A percentile compares a stretch with the other conserved stretches of the same genome.
Conservation (phyloP, 345 rosid species). For the Lumnitzera racemosa region DNA sequence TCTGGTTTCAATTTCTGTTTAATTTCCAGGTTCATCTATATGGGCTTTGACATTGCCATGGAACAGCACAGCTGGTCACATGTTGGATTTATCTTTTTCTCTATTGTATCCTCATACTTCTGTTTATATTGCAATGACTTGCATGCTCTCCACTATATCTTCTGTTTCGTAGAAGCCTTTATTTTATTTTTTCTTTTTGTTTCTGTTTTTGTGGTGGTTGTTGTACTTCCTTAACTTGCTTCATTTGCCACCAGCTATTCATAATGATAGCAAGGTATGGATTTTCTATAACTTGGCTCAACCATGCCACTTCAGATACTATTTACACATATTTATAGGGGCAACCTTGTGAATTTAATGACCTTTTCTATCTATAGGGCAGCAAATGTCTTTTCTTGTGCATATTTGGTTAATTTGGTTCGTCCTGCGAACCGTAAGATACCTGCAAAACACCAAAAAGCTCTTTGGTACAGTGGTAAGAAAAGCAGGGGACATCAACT, state of each 20-base stretch:
- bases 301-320: background rate
- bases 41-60: conserved; percentile 99
- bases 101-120: conserved; percentile 79
- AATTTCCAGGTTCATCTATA: conserved; percentile 84
- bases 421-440: conserved; percentile 74
- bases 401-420: conserved; percentile 77
- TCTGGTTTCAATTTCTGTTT: conserved; percentile 12
- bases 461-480: conserved; percentile 99
- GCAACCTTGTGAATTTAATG: no score
- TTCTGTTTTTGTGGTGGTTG: background rate
- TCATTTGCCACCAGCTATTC: conserved; percentile 48
- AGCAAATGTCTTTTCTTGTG: conserved; percentile 87
- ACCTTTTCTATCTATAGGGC: conserved; percentile 46
- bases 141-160: background rate
- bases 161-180: background rate
- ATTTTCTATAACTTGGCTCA: conserved; percentile 8
- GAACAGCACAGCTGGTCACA: conserved; percentile 99
- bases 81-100: conserved; percentile 85
- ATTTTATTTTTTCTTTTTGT: background rate
- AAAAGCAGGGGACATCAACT: conserved; percentile 5
- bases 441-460: conserved; percentile 90
- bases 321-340: conserved; percentile 1
- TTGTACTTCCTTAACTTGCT: conserved; percentile 45
- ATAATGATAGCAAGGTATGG: conserved; percentile 80
- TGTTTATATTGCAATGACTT: background rate